Evolutionary conservation across 2,329 filamentous ascomycete species (phyloP).

Genomic region (Alternaria postmessia): DNA sequence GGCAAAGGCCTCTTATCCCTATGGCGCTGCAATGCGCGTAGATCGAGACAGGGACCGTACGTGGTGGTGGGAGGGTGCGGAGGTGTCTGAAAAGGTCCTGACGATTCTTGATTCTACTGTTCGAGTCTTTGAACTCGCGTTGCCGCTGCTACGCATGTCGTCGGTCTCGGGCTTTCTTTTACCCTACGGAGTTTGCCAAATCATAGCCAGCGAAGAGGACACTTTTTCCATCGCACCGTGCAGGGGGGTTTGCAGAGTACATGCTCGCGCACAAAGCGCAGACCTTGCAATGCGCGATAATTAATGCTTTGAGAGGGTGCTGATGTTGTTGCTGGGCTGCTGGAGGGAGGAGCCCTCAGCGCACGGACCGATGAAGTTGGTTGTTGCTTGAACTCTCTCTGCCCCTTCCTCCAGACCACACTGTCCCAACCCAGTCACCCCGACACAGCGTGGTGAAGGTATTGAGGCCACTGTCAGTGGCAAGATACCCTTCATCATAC

Average conservation of each 20-base stretch:
- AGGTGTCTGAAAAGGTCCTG: neutral
- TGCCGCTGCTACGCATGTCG: neutral
- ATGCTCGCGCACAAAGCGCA: neutral
- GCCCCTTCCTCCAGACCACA: neutral
- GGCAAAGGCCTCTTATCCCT: neutral
- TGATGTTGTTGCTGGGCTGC: neutral
- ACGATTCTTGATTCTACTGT: neutral
- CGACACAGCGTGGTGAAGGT: neutral
- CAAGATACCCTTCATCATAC: neutral
- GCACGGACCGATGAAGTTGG: constrained; percentile 10
- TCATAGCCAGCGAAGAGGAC: neutral
- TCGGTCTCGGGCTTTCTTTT: neutral
- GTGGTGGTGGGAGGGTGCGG: neutral
- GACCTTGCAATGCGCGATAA: neutral
- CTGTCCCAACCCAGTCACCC: neutral
- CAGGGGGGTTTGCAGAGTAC: neutral
- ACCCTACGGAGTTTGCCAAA: neutral
- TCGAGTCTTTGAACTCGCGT: neutral
- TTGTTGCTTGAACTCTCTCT: neutral
- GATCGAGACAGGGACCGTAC: too few relatives aligned
- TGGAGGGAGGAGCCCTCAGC: neutral
- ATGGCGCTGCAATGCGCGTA: neutral
- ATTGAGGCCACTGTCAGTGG: neutral
- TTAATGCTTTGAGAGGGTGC: neutral
- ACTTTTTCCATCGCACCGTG: neutral